Conservation (phyloP, 2,329 filamentous ascomycete genomes). For the Drechslera avenae region DNA sequence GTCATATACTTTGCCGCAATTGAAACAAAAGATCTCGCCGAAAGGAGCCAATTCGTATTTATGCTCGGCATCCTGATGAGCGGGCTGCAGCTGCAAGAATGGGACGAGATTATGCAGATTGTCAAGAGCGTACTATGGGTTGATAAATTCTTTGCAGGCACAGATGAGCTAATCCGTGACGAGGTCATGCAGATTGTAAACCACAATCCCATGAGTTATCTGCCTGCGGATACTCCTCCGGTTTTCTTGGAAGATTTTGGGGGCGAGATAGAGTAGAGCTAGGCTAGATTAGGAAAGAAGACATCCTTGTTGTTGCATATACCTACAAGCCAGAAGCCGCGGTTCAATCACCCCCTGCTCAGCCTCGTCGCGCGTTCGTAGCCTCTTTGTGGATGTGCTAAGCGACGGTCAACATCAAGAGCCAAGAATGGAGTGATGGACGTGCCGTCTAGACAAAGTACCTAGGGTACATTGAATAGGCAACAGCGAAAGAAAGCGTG, state of each 20-base stretch:
- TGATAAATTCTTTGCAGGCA: slow-evolving; percentile 31
- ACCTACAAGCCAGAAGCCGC: too few relatives aligned
- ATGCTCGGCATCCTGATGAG: slow-evolving; percentile 35
- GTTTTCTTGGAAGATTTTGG: slow-evolving; percentile 6
- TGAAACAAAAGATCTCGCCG: slow-evolving; percentile 29
- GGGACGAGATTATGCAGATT: slow-evolving; percentile 31
- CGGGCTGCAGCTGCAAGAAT: slow-evolving; percentile 25
- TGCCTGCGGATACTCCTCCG: slow-evolving; percentile 8
- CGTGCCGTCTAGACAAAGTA: too few relatives aligned
- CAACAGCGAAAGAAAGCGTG: too few relatives aligned
- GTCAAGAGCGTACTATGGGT: slow-evolving; percentile 40
- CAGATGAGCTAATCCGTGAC: slow-evolving; percentile 30
- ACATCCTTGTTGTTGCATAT: slow-evolving; percentile 21
- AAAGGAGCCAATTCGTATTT: slow-evolving; percentile 34
- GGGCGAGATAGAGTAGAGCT: slow-evolving; percentile 16
- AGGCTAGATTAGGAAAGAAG: slow-evolving; percentile 16
- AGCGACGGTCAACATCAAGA: too few relatives aligned
- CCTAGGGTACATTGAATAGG: too few relatives aligned
- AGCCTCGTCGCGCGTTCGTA: too few relatives aligned
- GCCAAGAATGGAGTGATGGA: too few relatives aligned
- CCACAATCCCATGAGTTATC: slow-evolving; percentile 10
- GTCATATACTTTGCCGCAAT: slow-evolving; percentile 34
- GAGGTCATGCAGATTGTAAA: slow-evolving; percentile 32
- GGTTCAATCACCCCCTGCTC: too few relatives aligned
- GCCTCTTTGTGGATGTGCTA: too few relatives aligned